phyloP scores from a whole-genome alignment of 225 moss, liverwort and hornwort genomes.

The Asterella californica region DNA sequence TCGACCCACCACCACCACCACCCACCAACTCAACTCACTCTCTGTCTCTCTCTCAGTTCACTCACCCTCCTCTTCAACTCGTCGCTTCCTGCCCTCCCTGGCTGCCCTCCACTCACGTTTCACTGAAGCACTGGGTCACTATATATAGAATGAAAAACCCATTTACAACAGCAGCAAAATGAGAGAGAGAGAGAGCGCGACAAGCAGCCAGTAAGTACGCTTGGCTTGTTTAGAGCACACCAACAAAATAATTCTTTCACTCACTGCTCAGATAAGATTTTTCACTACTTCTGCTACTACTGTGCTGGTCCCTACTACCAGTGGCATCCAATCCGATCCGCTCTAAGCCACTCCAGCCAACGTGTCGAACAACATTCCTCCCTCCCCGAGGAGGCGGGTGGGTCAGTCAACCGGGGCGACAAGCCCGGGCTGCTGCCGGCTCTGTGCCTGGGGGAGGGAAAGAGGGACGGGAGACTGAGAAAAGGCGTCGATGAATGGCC shows the following conservation, averaged over 20 bases:
- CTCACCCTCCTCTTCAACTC: constrained; percentile 8
- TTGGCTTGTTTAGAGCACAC: background rate
- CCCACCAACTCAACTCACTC: too few species aligned
- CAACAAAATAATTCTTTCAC: background rate
- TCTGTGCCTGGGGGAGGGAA: background rate
- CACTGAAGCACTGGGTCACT: background rate
- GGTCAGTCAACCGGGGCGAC: constrained; percentile 15
- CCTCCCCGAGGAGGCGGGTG: background rate
- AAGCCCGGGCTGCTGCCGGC: constrained; percentile 2
- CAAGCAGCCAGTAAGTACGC: background rate
- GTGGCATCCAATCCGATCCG: background rate
- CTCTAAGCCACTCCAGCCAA: background rate
- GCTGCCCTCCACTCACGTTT: constrained; percentile 11
- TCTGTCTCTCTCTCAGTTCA: background rate
- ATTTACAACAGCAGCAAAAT: background rate
- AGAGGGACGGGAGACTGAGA: background rate
- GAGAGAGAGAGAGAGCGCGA: background rate
- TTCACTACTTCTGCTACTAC: background rate
- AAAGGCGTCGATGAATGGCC: background rate
- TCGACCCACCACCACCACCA: background rate
- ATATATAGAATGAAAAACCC: constrained; percentile 27
- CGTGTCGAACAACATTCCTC: constrained; percentile 4
- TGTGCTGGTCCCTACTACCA: background rate
- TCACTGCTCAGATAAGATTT: constrained; percentile 16
- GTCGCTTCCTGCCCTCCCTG: constrained; percentile 11